phyloP scores from a whole-genome alignment of 805 yeast species.

The Isabelozyma pseudorhagii region DNA sequence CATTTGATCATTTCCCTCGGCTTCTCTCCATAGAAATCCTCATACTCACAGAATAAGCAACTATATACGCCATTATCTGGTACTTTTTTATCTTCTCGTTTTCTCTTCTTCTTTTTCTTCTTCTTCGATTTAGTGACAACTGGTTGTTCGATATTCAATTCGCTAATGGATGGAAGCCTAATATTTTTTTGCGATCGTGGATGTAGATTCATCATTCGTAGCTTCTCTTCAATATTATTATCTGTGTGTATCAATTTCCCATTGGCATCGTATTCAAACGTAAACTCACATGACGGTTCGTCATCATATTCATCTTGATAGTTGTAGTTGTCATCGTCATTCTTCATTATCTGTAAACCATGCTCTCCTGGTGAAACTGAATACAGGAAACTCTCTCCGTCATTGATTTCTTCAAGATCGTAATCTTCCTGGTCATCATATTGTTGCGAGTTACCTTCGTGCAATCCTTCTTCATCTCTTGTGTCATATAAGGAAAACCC shows the following conservation, averaged over 20 bases:
- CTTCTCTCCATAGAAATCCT: slow-evolving; percentile 46
- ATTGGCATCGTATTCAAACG: slow-evolving; percentile 41
- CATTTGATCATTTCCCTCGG: slow-evolving; percentile 51
- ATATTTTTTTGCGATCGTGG: slow-evolving; percentile 1
- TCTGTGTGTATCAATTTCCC: slow-evolving; percentile 41
- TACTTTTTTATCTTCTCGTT: neutral
- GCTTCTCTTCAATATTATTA: slow-evolving; percentile 35
- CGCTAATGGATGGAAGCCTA: slow-evolving; percentile 11
- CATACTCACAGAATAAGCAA: slow-evolving; percentile 54
- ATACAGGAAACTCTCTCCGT: slow-evolving; percentile 23
- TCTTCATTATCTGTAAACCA: slow-evolving; percentile 16
- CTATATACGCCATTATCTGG: slow-evolving; percentile 7
- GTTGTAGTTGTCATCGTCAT: slow-evolving; percentile 15
- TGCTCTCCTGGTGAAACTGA: slow-evolving; percentile 35
- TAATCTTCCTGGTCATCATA: slow-evolving; percentile 32
- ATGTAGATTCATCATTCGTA: slow-evolving; percentile 30
- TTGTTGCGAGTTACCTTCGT: slow-evolving; percentile 26
- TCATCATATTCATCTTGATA: slow-evolving; percentile 12
- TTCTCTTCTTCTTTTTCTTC: slow-evolving; percentile 19
- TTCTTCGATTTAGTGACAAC: slow-evolving; percentile 9
- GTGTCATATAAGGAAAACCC: slow-evolving; percentile 35
- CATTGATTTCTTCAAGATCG: slow-evolving; percentile 34
- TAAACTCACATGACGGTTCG: slow-evolving; percentile 43
- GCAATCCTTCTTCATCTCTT: slow-evolving; percentile 38
- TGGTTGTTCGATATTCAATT: slow-evolving; percentile 2